Conservation (phyloP, 768 basidiomycete genomes). For the Lactarius sp. region DNA sequence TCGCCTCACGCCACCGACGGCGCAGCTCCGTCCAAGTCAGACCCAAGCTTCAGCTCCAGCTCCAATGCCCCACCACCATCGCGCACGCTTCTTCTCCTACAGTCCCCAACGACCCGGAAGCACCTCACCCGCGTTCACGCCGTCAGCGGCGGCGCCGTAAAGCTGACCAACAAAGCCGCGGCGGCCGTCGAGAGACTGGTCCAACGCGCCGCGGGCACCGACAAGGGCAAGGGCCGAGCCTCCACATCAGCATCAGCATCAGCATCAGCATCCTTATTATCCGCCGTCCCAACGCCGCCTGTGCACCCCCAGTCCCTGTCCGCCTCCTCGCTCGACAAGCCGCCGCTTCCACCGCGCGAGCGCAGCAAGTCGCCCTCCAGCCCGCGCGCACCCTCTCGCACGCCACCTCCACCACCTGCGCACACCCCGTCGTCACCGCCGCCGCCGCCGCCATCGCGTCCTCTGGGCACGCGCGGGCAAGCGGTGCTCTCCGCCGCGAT, state of each 20-base stretch:
- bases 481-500: conserved; percentile 21
- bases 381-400: conserved; percentile 8
- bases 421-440: neutral
- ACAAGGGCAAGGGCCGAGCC: conserved; percentile 14
- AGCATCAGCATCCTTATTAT: no score
- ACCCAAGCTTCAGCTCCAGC: neutral
- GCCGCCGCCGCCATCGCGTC: no score
- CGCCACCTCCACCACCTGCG: neutral
- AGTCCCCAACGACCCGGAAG: conserved; percentile 24
- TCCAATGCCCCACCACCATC: conserved; percentile 14
- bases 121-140: conserved; percentile 18
- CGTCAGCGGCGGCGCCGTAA: conserved; percentile 22
- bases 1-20: neutral
- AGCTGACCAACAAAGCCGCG: conserved; percentile 21
- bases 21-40: neutral
- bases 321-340: conserved; percentile 1
- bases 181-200: conserved; percentile 16
- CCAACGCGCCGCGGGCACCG: neutral
- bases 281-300: neutral
- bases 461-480: neutral
- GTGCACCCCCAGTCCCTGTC: neutral
- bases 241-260: no score
- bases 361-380: neutral
- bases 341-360: conserved; percentile 21
- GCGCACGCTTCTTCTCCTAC: conserved; percentile 22